phyloP scores from a whole-genome alignment of 179 eudicot genomes.

The Dionaea muscipula region DNA sequence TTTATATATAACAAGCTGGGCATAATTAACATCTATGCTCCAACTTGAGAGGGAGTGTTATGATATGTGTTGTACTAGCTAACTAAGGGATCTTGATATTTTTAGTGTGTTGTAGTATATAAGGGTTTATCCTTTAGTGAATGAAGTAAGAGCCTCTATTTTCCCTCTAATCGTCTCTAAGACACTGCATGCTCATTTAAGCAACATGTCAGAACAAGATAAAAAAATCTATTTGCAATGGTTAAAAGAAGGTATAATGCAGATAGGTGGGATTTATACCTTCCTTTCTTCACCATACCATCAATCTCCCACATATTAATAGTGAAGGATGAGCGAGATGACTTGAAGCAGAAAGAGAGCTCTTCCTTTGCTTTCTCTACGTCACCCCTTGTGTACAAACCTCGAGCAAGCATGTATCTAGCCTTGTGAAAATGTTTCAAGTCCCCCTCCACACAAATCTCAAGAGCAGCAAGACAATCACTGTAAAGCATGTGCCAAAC shows the following conservation, averaged over 20 bases:
- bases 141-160: not conserved
- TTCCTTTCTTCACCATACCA: conserved; percentile 88
- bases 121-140: too few species aligned
- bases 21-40: too few species aligned
- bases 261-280: conserved; percentile 32
- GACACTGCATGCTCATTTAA: too few species aligned
- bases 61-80: too few species aligned
- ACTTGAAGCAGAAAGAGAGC: conserved; percentile 94
- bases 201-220: not conserved
- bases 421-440: conserved; percentile 98
- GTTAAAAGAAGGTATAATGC: too few species aligned
- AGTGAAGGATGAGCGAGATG: conserved; percentile 92
- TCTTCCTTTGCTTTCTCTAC: conserved; percentile 85
- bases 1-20: too few species aligned
- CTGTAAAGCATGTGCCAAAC: conserved; percentile 70
- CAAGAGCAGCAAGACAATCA: conserved; percentile 89
- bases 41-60: too few species aligned
- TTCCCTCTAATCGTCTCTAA: not conserved
- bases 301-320: conserved; percentile 99
- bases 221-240: too few species aligned
- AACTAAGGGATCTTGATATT: too few species aligned
- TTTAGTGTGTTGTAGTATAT: too few species aligned
- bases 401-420: conserved; percentile 95
- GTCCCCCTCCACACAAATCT: conserved; percentile 88
- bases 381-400: conserved; percentile 73